phyloP scores from a whole-genome alignment of 2,329 filamentous ascomycete genomes.

The Stagonosporopsis cucurbitacearum region DNA sequence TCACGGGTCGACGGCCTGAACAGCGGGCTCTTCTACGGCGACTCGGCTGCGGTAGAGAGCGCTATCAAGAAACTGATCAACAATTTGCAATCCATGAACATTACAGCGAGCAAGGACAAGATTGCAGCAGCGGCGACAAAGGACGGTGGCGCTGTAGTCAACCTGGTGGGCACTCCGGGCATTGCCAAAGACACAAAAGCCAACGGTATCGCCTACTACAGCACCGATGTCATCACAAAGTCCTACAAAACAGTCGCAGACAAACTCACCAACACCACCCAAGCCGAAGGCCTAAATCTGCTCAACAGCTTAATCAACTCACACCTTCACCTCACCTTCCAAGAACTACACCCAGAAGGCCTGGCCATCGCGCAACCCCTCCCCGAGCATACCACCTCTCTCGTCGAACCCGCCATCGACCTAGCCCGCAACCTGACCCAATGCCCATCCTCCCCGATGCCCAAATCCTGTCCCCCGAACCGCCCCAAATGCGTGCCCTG shows the following conservation, averaged over 20 bases:
- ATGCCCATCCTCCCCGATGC: slow-evolving; percentile 76
- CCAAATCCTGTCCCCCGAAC: slow-evolving; percentile 85
- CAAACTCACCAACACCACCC: slow-evolving; percentile 60
- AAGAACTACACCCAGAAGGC: slow-evolving; percentile 76
- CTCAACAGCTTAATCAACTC: slow-evolving; percentile 80
- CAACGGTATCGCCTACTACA: slow-evolving; percentile 79
- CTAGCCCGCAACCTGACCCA: slow-evolving; percentile 77
- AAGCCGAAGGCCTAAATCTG: slow-evolving; percentile 66
- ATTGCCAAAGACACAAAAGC: slow-evolving; percentile 71
- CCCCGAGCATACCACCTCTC: slow-evolving; percentile 73
- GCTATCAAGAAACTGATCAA: slow-evolving; percentile 52
- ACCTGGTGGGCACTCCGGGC: slow-evolving; percentile 58
- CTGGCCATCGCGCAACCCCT: slow-evolving; percentile 83
- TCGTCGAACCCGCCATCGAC: slow-evolving; percentile 71
- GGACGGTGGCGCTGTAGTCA: slow-evolving; percentile 67
- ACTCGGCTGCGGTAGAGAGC: slow-evolving; percentile 58
- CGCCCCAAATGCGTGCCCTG: slow-evolving; percentile 76
- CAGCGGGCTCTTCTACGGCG: slow-evolving; percentile 75
- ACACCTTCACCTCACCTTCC: slow-evolving; percentile 86
- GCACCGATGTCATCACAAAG: slow-evolving; percentile 62
- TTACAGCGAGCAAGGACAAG: slow-evolving; percentile 65
- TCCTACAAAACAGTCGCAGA: slow-evolving; percentile 73
- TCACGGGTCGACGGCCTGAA: slow-evolving; percentile 77
- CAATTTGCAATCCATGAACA: slow-evolving; percentile 61
- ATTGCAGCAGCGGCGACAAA: slow-evolving; percentile 61